A percentile compares a stretch with the other conserved stretches of the same genome.
These are phyloP conservation scores for Zizania palustris DNA, from an alignment of 202 grass and related monocot genomes.

Conservation along the genomic window DNA sequence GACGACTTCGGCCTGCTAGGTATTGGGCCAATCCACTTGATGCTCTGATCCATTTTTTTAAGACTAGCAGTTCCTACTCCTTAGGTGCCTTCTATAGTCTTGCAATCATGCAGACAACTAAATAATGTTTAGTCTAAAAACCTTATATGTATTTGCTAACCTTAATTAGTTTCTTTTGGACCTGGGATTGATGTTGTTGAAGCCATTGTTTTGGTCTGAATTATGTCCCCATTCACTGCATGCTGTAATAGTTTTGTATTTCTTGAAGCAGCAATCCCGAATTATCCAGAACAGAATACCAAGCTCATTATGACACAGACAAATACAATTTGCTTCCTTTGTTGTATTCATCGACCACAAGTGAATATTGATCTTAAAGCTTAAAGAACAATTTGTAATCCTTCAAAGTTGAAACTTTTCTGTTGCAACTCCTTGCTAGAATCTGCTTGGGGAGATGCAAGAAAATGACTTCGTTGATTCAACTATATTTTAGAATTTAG, in stretches of 20 bases:
- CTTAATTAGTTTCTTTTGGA: not conserved
- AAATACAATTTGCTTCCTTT: too few relatives aligned
- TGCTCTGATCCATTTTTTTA: not conserved
- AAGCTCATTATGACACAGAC: too few relatives aligned
- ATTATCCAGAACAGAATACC: too few relatives aligned
- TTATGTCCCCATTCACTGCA: too few relatives aligned
- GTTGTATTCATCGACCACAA: too few relatives aligned
- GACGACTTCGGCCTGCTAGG: conserved; percentile 53
- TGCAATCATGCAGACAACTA: not conserved
- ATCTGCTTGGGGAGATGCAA: not conserved
- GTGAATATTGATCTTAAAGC: too few relatives aligned
- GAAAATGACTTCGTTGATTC: conserved; percentile 6
- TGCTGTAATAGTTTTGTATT: too few relatives aligned
- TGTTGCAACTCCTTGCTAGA: not conserved
- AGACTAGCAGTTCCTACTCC: not conserved
- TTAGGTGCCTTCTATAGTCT: not conserved
- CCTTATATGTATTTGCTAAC: not conserved
- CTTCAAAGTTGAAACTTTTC: too few relatives aligned
- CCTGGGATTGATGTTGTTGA: not conserved
- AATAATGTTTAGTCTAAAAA: not conserved
- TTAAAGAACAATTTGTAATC: too few relatives aligned
- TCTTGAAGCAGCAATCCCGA: too few relatives aligned
- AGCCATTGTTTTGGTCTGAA: not conserved
- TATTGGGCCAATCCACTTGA: conserved; percentile 13
- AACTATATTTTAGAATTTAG: not conserved